Evolutionary conservation across 805 yeast genomes (phyloP), one percentile per base, ranked within the genome.

Genomic region (Nakazawaea laoshanensis): DNA sequence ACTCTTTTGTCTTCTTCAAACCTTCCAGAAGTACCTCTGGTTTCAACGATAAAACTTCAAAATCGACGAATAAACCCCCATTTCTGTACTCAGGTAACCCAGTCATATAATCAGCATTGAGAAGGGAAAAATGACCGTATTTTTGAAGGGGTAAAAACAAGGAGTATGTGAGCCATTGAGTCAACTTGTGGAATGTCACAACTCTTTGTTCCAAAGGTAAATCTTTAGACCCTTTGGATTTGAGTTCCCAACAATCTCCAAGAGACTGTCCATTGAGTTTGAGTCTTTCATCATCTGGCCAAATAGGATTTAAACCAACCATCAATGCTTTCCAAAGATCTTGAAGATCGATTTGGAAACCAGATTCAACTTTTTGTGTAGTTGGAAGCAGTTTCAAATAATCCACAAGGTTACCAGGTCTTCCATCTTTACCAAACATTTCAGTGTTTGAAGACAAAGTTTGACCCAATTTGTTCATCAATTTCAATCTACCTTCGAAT

Each of bases 141-240:
- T 55, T 50, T 32, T 56, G 59, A 29, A 77, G 52, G 5, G 81
- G 82, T 10, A 65, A 61, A 13, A 76, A 47, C 32, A 76, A 49
- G 2, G 83, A 76, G 46, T 76, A 76, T 14, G 79, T 67, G 7
- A 76, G 55, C 83, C 83, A 76, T 49, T 76, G 84, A 0, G 80
- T 73, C 24, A 77, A 57, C 38, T 77, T 76, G 44, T 76, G 83
- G 51, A 76, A 76, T 3, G 82, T 75, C 12, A 72, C 72, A 29
- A 75, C 65, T 27, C 55, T 54, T 12, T 57, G 52, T 41, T 57
- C 41, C 24, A 61, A 67, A n/a, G 53, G 56, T 8, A 49, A 38
- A 3, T 36, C 33, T 9, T 32, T 45, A n/a, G 42, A 33, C 5
- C 46, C 27, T 19, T 27, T 25, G 16, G 60, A 58, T 23, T 61